Conservation (phyloP, 495 filamentous ascomycete species). For the Cercophora sp. region DNA sequence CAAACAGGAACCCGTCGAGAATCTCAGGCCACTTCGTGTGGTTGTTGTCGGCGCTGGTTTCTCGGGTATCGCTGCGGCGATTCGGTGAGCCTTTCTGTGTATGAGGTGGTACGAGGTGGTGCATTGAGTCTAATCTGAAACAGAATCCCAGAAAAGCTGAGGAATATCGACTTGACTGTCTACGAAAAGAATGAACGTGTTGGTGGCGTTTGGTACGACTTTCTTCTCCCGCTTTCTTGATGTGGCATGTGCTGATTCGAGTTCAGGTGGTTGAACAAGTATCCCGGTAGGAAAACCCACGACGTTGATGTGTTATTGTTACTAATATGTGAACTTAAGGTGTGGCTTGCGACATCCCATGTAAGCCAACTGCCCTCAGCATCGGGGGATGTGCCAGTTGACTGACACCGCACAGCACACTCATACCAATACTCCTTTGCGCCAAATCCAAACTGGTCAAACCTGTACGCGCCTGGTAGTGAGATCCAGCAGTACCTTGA, state of each 20-base stretch:
- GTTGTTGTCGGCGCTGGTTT: conserved; percentile 48
- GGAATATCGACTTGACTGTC: conserved; percentile 39
- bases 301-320: neutral
- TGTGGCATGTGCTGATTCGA: neutral
- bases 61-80: conserved; percentile 44
- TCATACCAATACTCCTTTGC: conserved; percentile 67
- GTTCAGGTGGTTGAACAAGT: conserved; percentile 38
- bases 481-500: conserved; percentile 61
- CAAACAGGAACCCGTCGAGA: conserved; percentile 43
- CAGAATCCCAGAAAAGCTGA: conserved; percentile 40
- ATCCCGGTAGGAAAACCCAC: conserved; percentile 31
- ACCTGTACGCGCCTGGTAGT: conserved; percentile 59
- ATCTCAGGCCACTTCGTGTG: conserved; percentile 42
- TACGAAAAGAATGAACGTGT: conserved; percentile 43
- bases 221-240: neutral
- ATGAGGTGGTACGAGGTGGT: too few relatives aligned
- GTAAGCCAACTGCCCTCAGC: conserved; percentile 14
- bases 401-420: too few relatives aligned
- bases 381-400: neutral
- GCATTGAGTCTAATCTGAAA: too few relatives aligned
- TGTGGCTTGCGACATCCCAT: conserved; percentile 43
- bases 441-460: conserved; percentile 60
- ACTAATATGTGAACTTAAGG: conserved; percentile 26
- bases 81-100: too few relatives aligned
- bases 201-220: conserved; percentile 40